Conservation (phyloP, 306 rosid species). For the cucumber (Cucumis sativus) region Cucumber_9930_V3 NC_026655.2:18728501-18729000, state of each 20-base stretch:
- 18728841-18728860: background rate
- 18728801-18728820: background rate
- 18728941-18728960: constrained; percentile 83
- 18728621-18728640: too few relatives aligned
- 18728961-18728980: constrained; percentile 85
- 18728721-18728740: background rate
- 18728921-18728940: constrained; percentile 66
- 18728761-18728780: background rate
- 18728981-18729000: constrained; percentile 94
- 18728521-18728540: too few relatives aligned
- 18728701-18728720: background rate
- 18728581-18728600: too few relatives aligned
- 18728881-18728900: background rate
- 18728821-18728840: background rate
- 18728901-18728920: constrained; percentile 55
- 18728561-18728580: too few relatives aligned
- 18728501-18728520: too few relatives aligned
- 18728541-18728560: too few relatives aligned
- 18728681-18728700: background rate
- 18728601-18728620: too few relatives aligned
- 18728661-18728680: background rate
- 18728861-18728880: background rate
- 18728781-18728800: background rate
- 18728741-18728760: background rate
- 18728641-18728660: background rate